Conservation (phyloP, 1,284 basidiomycete species). For the Apiotrichum porosum region DNA sequence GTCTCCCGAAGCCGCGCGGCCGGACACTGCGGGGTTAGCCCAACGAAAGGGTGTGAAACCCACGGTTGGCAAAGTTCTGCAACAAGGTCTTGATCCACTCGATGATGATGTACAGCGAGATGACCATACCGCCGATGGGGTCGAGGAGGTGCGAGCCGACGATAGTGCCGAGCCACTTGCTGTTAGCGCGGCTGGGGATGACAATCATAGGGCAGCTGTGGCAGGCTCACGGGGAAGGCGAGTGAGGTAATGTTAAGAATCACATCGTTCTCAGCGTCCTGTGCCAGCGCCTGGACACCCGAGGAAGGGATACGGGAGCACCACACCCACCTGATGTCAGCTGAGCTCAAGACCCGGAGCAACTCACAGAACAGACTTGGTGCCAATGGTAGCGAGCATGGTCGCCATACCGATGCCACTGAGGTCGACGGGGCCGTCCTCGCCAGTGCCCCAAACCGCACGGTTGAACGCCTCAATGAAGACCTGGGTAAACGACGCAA, state of each 20-base stretch:
- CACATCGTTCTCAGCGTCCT: constrained; percentile 55
- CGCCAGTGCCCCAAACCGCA: constrained; percentile 30
- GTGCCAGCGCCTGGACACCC: constrained; percentile 48
- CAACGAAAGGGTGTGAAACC: constrained; percentile 1
- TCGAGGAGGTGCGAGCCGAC: constrained; percentile 46
- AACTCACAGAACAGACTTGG: constrained; percentile 52
- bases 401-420: constrained; percentile 45
- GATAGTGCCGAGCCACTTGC: constrained; percentile 43
- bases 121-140: constrained; percentile 51
- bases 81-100: constrained; percentile 49
- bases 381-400: constrained; percentile 55
- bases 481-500: constrained; percentile 52
- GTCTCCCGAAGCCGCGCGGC: constrained; percentile 32
- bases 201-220: constrained; percentile 19
- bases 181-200: too few species aligned
- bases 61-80: constrained; percentile 50
- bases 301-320: constrained; percentile 46
- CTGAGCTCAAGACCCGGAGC: background rate
- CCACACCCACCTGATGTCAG: constrained; percentile 42
- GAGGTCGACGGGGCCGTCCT: constrained; percentile 37
- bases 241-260: constrained; percentile 56
- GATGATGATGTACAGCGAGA: constrained; percentile 51
- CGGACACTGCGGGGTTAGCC: constrained; percentile 30
- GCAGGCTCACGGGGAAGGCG: constrained; percentile 52
- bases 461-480: constrained; percentile 52